Percentiles rank a stretch among this genome's conserved stretches.
Conservation (phyloP, 345 rosid genomes). For the Acer yangbiense region DNA sequence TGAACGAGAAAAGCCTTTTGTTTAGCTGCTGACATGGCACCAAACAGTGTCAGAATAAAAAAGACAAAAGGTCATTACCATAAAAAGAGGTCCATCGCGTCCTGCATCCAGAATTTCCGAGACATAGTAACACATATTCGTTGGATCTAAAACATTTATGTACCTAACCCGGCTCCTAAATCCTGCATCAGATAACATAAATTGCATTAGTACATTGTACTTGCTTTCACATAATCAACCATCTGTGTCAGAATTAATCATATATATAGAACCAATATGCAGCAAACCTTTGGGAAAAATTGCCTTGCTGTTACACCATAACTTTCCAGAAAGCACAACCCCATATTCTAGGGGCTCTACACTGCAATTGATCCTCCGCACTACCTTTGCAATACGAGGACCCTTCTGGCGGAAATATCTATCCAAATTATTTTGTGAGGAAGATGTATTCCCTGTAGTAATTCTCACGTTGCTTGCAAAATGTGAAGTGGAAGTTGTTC, state of each 20-base stretch:
- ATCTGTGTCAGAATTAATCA: background rate
- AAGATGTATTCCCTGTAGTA: conserved; percentile 49
- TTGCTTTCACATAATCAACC: background rate
- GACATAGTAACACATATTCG: conserved; percentile 67
- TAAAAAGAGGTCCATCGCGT: conserved; percentile 68
- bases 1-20: background rate
- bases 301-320: conserved; percentile 81
- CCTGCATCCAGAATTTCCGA: conserved; percentile 92
- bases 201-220: conserved; percentile 9
- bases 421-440: conserved; percentile 74
- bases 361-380: conserved; percentile 91
- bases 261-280: conserved; percentile 3
- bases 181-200: conserved; percentile 60
- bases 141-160: conserved; percentile 79
- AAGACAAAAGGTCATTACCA: conserved; percentile 48
- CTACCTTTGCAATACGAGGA: conserved; percentile 98
- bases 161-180: conserved; percentile 89
- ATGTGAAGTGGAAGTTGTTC: conserved; percentile 38
- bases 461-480: conserved; percentile 42
- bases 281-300: conserved; percentile 89
- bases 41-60: conserved; percentile 3
- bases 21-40: conserved; percentile 3
- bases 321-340: conserved; percentile 73
- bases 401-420: conserved; percentile 84
- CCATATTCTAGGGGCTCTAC: conserved; percentile 85